Percentiles rank a stretch among this genome's conserved stretches.
Conservation (phyloP, 257 asterid species). For the Fraxinus quadrangulata region DNA sequence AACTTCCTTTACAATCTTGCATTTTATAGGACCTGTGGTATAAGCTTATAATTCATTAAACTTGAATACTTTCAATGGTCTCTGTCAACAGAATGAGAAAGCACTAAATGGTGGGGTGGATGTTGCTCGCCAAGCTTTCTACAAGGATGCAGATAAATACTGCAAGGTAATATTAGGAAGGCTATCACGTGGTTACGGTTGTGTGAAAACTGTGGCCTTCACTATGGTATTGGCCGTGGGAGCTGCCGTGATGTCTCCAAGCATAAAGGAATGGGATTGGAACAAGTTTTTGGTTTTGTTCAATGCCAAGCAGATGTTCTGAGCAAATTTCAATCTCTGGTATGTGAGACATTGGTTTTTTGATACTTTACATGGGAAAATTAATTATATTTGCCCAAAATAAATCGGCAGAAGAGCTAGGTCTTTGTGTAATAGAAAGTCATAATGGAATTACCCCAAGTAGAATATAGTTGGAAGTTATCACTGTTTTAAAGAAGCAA, state of each 20-base stretch:
- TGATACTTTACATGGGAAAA: slow-evolving; percentile 5
- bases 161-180: slow-evolving; percentile 50
- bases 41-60: neutral
- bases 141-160: slow-evolving; percentile 70
- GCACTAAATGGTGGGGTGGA: slow-evolving; percentile 55
- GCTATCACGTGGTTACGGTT: slow-evolving; percentile 55
- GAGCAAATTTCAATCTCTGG: slow-evolving; percentile 13
- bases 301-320: slow-evolving; percentile 25
- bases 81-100: slow-evolving; percentile 61
- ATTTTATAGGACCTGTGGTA: neutral
- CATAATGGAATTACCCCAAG: slow-evolving; percentile 24
- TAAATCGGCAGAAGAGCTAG: slow-evolving; percentile 36
- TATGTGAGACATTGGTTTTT: slow-evolving; percentile 19
- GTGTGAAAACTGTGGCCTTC: slow-evolving; percentile 47
- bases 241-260: slow-evolving; percentile 46
- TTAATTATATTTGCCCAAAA: slow-evolving; percentile 22
- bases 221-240: slow-evolving; percentile 50
- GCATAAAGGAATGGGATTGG: slow-evolving; percentile 53
- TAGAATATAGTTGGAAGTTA: slow-evolving; percentile 21
- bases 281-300: slow-evolving; percentile 34
- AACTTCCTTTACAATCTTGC: neutral
- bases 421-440: slow-evolving; percentile 31
- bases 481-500: slow-evolving; percentile 8
- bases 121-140: slow-evolving; percentile 35
- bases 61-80: slow-evolving; percentile 1